phyloP scores from a whole-genome alignment of 1,284 basidiomycete species.

The Cystobasidium pallidum region DNA sequence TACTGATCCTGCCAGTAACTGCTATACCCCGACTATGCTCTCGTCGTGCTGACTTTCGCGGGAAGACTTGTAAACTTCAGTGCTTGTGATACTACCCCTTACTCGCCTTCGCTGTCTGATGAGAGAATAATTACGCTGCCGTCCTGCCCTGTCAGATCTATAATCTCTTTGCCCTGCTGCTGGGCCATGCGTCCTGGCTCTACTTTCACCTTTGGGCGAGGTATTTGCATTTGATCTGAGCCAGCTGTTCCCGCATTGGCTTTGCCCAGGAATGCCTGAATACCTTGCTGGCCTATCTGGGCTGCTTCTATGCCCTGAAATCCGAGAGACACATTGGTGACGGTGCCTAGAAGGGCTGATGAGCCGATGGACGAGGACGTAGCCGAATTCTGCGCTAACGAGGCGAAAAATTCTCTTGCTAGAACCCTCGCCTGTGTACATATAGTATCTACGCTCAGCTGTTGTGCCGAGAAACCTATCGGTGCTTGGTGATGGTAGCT shows the following conservation, averaged over 20 bases:
- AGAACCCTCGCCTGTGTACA: conserved; percentile 77
- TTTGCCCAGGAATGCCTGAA: conserved; percentile 74
- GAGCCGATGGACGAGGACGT: not conserved
- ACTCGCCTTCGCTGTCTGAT: not conserved
- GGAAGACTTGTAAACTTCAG: too few relatives aligned
- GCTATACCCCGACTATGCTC: too few relatives aligned
- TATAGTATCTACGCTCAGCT: conserved; percentile 60
- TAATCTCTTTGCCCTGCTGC: not conserved
- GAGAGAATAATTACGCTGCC: not conserved
- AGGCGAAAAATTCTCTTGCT: conserved; percentile 77
- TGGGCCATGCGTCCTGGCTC: not conserved
- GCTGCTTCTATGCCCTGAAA: conserved; percentile 80
- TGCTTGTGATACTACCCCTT: not conserved
- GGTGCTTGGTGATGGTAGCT: conserved; percentile 52
- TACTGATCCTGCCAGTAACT: too few relatives aligned
- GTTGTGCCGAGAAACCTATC: conserved; percentile 52
- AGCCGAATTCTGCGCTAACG: conserved; percentile 6
- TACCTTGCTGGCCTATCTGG: conserved; percentile 80
- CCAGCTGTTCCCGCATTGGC: not conserved
- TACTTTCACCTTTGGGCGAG: not conserved
- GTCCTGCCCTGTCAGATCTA: not conserved
- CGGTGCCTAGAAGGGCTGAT: conserved; percentile 56
- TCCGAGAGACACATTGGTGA: conserved; percentile 70
- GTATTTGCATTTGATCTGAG: not conserved
- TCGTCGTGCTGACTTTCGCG: too few relatives aligned